Conservation (phyloP, 768 basidiomycete genomes). For the Psilocybe azurescens region DNA sequence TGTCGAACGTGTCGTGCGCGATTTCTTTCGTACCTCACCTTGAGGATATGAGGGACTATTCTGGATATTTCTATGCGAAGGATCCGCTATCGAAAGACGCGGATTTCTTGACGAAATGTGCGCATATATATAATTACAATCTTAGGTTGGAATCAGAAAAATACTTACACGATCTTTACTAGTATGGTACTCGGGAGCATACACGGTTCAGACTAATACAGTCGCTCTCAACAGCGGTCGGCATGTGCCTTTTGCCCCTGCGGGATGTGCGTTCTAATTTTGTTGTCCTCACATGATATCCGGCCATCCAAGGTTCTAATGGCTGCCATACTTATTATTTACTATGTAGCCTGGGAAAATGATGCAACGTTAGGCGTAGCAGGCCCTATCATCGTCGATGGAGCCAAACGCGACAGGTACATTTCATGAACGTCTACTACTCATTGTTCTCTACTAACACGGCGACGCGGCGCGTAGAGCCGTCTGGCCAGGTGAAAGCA, state of each 20-base stretch:
- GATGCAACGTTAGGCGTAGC: constrained; percentile 59
- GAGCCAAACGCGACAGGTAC: constrained; percentile 62
- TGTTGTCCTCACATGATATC: not conserved
- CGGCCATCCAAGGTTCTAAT: not conserved
- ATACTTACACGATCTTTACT: not conserved
- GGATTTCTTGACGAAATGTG: constrained; percentile 56
- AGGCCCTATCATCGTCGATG: constrained; percentile 66
- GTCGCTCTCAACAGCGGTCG: constrained; percentile 56
- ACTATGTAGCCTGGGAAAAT: constrained; percentile 52
- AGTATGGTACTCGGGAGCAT: constrained; percentile 68
- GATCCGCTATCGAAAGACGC: constrained; percentile 50
- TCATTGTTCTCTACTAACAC: not conserved
- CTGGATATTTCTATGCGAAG: constrained; percentile 55
- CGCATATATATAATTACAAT: not conserved
- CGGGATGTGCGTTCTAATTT: constrained; percentile 38
- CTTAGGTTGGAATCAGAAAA: not conserved
- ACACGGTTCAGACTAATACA: constrained; percentile 65
- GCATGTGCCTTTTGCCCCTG: constrained; percentile 49
- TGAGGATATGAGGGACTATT: constrained; percentile 49
- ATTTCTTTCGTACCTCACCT: constrained; percentile 63
- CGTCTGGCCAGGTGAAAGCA: constrained; percentile 56
- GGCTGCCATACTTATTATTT: not conserved
- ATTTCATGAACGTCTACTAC: constrained; percentile 6
- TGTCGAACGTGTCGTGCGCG: constrained; percentile 55
- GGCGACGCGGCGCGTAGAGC: constrained; percentile 35